Base-by-base conservation (phyloP, 768 basidiomycete genomes). In the Mycena polygramma region DNA sequence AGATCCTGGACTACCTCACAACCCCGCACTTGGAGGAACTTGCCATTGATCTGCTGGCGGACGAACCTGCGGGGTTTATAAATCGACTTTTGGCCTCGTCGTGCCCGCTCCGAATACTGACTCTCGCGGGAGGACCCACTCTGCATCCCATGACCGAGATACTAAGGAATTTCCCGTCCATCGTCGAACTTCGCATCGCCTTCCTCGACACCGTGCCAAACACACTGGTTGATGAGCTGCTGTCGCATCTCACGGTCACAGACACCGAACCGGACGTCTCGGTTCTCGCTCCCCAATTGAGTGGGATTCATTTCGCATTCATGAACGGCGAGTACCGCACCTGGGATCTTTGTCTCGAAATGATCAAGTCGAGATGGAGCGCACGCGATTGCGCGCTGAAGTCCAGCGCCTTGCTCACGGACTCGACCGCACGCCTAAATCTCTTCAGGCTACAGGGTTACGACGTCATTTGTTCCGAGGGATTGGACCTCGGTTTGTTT, bases 241-340 rank as follows among this genome's bases (percentile, higher is more conserved):
- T 30, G 30, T 30, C 30, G 30, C 30, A 30, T 30, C 30, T 30
- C 30, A 30, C 30, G 3, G 30, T 30, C 30, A 30, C 2, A 30
- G 30, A 30, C 30, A 30, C 30, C 30, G 30, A 30, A 2, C 30
- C 30, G 30, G 30, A 30, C 30, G 39, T 11, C 52, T 54, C 19
- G 30, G 41, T 39, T 2, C 13, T 65, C 9, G 13, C 63, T 13
- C 63, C 63, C 5, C 63, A 65, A 14, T 37, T 65, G 14, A 11
- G 26, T 22, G n/a, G n/a, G 11, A 65, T 65, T 2, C 22, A 2
- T 17, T 49, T 65, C 19, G 54, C 22, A 37, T 65, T 2, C 10
- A 8, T 13, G 15, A 4, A 24, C 11, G 51, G 15, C n/a, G 15
- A 20, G 10, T 22, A 0, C 20, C 46, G 57, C 20, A 30, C 57